Evolutionary conservation across 768 basidiomycete genomes (phyloP).

Genomic region (Lentinula boryana): DNA sequence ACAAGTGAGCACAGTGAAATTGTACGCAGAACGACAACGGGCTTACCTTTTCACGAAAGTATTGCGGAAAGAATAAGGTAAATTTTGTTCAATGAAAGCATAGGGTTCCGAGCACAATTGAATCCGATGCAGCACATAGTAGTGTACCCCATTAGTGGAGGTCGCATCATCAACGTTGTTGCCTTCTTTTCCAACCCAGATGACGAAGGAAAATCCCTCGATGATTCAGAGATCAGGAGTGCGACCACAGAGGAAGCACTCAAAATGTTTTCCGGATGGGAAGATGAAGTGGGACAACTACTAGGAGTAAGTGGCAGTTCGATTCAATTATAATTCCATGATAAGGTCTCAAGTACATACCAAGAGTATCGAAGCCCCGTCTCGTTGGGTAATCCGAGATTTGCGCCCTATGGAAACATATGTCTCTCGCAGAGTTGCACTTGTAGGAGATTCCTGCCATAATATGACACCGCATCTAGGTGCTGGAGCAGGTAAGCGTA

Average conservation of each 20-base stretch:
- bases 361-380: conserved; percentile 15
- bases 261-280: conserved; percentile 33
- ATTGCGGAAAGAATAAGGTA: conserved; percentile 16
- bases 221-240: conserved; percentile 24
- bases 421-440: conserved; percentile 22
- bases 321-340: not conserved
- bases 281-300: conserved; percentile 37
- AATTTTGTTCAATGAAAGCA: not conserved
- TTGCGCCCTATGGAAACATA: conserved; percentile 24
- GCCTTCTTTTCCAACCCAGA: conserved; percentile 29
- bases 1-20: conserved; percentile 14
- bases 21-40: not conserved
- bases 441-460: conserved; percentile 31
- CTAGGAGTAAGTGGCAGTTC: conserved; percentile 27
- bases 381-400: conserved; percentile 26
- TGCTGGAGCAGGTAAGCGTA: conserved; percentile 14
- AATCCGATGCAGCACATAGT: conserved; percentile 34
- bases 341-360: not conserved
- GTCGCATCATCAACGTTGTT: conserved; percentile 43
- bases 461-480: conserved; percentile 17
- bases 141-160: conserved; percentile 45
- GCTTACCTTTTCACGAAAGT: conserved; percentile 11
- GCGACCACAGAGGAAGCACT: conserved; percentile 31
- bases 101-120: not conserved
- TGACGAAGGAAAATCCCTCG: conserved; percentile 26